Base-by-base conservation (phyloP, 768 basidiomycete genomes). In the Russula sp. region DNA sequence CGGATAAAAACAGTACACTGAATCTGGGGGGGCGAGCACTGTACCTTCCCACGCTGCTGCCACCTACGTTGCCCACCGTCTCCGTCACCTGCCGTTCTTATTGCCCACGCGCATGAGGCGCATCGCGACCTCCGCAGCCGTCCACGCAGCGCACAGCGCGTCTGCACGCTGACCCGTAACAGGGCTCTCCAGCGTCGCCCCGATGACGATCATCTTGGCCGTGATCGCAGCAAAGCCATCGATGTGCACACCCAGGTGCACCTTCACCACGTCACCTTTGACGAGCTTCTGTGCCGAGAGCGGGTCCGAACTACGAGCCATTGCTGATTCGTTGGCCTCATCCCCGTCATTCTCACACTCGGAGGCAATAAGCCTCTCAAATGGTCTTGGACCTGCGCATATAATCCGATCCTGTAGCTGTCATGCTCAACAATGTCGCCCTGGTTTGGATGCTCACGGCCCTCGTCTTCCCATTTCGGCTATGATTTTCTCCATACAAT, bases 181-280 rank as follows among this genome's bases (percentile, higher is more conserved):
- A 22, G 92, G 93, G 62, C 81, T 79, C 59, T 83, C 77, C 27
- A 80, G 76, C 59, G 84, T 85, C 42, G 92, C 88, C 45, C 94
- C 91, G 37, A 98, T 84, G 63, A 97, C 84, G 70, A 98, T 75
- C 57, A 96, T 98, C 76, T 99, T 97, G 39, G 93, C 97, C 72
- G 84, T 85, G 74, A 97, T 86, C 58, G 93, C 86, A 20, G 95
- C 94, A 75, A 91, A 98, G 61, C 97, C 97, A 73, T 98, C 96
- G 75, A 99, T 94, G 72, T 99, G 97, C 20, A 95, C 94, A 51
- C 97, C 97, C 64, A 98, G 81, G 75, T 95, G 92, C 66, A 99
- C 77, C 78, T 98, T 98, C 68, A 98, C 96, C 62, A 99, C 86
- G 73, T 99, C 97, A 64, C 86, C 85, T 66, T 93, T 89, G 32